Evolutionary conservation across 2,329 filamentous ascomycete species (phyloP), one percentile per base, ranked within the genome.

Genomic region (Fusarium albosuccineum): DNA sequence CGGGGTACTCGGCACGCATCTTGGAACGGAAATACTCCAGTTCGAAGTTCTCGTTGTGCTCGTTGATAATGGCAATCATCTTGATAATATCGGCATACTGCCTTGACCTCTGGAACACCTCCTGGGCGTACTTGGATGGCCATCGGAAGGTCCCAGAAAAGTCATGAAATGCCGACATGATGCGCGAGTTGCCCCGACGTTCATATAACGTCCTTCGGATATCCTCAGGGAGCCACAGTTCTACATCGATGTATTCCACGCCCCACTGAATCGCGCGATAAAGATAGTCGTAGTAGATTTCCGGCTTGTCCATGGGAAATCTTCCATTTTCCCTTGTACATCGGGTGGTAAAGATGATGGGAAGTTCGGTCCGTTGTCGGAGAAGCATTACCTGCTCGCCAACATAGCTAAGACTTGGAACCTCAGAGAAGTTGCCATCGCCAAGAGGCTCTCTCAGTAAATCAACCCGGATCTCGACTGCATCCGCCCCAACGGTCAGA

Each of bases 101-200:
- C 46, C 87, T 87, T 9, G 91, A 92, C 68, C 90, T 86, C 61
- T 87, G 82, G 70, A 94, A 97, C 5, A 95, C 85, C 10, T 86
- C 82, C 72, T 92, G 87, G 1, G 92, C 92, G 68, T 91, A 86
- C 7, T 86, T 80, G 0, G 92, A 92, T 1, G 91, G 91, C 93
- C 93, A 97, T 73, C 90, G 92, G 83, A 95, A 95, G 1, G 84
- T 90, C 2, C 92, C 92, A 0, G 92, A 94, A 74, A 95, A 95
- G 80, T 96, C 93, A 76, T 97, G 93, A 73, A 95, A 96, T 11
- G 93, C 93, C n/a, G 92, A 95, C 82, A 97, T 94, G 78, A 97
- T 93, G 68, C 90, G 91, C 73, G 91, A 95, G 78, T 89, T 92
- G 3, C 92, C 92, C 68, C 91, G 90, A 55, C 87, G 85, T 69